Evolutionary conservation across 177 flowering plant genomes (phyloP).

Genomic region (Vitis hybrid): DNA sequence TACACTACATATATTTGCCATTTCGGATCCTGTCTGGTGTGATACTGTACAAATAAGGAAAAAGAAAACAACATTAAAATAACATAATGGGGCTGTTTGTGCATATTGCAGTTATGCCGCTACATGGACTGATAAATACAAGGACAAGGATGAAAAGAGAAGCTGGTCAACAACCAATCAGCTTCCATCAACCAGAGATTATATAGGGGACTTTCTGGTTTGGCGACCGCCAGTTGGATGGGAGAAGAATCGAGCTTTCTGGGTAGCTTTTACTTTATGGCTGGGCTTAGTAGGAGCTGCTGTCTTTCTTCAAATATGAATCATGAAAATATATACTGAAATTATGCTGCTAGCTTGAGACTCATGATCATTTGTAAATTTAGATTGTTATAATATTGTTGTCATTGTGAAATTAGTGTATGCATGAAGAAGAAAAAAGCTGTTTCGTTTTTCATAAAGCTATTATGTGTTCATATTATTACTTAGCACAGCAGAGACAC

Average conservation of each 20-base stretch:
- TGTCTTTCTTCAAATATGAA: constrained; percentile 55
- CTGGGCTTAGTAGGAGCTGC: constrained; percentile 75
- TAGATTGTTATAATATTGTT: neutral
- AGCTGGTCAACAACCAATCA: constrained; percentile 58
- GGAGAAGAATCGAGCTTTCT: constrained; percentile 68
- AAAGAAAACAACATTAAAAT: neutral
- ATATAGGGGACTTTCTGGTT: constrained; percentile 64
- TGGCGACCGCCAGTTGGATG: constrained; percentile 75
- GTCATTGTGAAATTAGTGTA: neutral
- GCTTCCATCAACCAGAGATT: constrained; percentile 69
- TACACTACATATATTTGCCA: neutral
- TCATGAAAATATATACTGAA: neutral
- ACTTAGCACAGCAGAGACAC: neutral
- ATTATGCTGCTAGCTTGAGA: neutral
- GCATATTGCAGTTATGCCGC: constrained; percentile 71
- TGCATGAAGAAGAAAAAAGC: neutral
- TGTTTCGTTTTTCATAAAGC: neutral
- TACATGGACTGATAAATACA: constrained; percentile 86
- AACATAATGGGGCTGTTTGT: neutral
- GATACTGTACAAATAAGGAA: neutral
- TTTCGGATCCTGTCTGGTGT: neutral
- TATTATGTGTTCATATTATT: neutral
- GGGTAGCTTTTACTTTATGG: constrained; percentile 71
- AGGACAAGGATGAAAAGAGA: constrained; percentile 43
- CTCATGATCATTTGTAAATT: neutral